Conservation (phyloP, 2,329 filamentous ascomycete genomes). For the Aspergillus clavatus region DNA sequence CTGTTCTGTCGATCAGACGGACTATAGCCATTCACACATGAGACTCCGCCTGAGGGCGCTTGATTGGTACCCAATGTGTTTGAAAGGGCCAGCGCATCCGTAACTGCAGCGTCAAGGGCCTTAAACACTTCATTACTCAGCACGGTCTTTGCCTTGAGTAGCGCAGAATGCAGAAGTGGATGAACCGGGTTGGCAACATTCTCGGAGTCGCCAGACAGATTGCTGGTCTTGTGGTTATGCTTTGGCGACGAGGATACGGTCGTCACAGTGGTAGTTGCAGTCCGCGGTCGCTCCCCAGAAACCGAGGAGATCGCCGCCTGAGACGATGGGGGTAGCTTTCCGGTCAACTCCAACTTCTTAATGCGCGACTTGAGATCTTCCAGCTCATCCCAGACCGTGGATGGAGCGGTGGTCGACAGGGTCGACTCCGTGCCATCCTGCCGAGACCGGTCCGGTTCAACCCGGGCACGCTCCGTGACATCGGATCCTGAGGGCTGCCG, state of each 20-base stretch:
- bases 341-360: constrained; percentile 80
- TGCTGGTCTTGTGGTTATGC: constrained; percentile 53
- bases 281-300: constrained; percentile 77
- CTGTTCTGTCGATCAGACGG: constrained; percentile 75
- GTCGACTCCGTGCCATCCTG: constrained; percentile 76
- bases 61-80: constrained; percentile 71
- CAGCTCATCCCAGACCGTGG: constrained; percentile 95
- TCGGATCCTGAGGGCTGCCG: constrained; percentile 34
- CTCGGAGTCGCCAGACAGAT: constrained; percentile 31
- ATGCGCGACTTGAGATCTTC: constrained; percentile 94
- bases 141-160: constrained; percentile 69
- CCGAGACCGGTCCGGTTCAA: constrained; percentile 32
- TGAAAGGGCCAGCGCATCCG: constrained; percentile 74
- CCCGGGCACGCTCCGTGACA: constrained; percentile 29
- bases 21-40: constrained; percentile 34
- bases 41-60: constrained; percentile 48
- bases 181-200: constrained; percentile 55
- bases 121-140: constrained; percentile 68
- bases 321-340: constrained; percentile 78
- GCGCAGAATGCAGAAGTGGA: constrained; percentile 72
- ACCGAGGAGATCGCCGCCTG: constrained; percentile 70
- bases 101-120: constrained; percentile 72
- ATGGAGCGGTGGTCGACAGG: constrained; percentile 79
- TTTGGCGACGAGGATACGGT: constrained; percentile 89
- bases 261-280: constrained; percentile 85